Conservation (phyloP, 768 basidiomycete species). For the Goffeauzyma gilvescens region DNA sequence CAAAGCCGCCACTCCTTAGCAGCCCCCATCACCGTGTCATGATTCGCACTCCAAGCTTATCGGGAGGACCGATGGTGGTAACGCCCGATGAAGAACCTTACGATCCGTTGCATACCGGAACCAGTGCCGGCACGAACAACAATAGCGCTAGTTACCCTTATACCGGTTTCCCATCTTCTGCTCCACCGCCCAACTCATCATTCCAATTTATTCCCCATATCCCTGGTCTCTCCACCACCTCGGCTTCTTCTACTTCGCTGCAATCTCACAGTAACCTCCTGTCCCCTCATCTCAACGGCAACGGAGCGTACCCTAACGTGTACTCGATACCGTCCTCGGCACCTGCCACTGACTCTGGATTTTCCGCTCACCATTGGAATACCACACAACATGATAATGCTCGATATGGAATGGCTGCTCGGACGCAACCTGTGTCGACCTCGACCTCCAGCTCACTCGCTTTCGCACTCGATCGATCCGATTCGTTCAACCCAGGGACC, state of each 20-base stretch:
- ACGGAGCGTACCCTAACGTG: too few relatives aligned
- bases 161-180: too few relatives aligned
- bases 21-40: background rate
- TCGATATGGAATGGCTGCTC: background rate
- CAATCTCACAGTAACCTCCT: constrained; percentile 3
- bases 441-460: background rate
- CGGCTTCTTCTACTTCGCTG: constrained; percentile 14
- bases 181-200: too few relatives aligned
- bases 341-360: too few relatives aligned
- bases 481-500: too few relatives aligned
- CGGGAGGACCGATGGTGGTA: constrained; percentile 1
- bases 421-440: background rate
- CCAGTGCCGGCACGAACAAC: background rate
- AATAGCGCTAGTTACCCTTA: constrained; percentile 10
- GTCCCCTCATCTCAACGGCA: too few relatives aligned
- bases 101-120: background rate
- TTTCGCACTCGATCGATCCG: background rate
- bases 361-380: too few relatives aligned
- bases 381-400: too few relatives aligned
- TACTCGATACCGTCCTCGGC: too few relatives aligned
- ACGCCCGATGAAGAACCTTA: constrained; percentile 1
- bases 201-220: too few relatives aligned
- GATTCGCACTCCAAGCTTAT: constrained; percentile 10
- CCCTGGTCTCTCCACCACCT: constrained; percentile 14
- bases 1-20: too few relatives aligned